Evolutionary conservation across 306 rosid genomes (phyloP).

Genomic region (Lathyrus aphaca): DNA sequence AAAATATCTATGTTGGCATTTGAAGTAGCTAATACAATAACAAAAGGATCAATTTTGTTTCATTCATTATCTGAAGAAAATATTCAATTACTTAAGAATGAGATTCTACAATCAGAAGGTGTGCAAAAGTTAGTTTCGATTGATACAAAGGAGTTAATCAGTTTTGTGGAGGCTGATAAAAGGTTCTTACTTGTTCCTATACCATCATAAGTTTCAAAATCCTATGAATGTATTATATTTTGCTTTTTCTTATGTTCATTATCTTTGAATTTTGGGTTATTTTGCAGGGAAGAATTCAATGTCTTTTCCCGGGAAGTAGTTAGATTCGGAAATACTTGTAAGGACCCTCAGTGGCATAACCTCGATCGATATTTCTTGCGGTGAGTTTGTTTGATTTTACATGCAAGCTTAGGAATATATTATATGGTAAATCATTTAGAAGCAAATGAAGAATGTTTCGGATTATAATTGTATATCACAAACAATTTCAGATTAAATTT

Average conservation of each 20-base stretch:
- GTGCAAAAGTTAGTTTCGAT: slow-evolving; percentile 67
- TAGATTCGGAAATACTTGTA: slow-evolving; percentile 81
- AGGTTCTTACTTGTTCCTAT: slow-evolving; percentile 56
- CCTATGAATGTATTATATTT: background rate
- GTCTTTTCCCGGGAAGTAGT: slow-evolving; percentile 66
- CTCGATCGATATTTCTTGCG: slow-evolving; percentile 66
- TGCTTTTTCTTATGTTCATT: slow-evolving; percentile 10
- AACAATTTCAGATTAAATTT: slow-evolving; percentile 66
- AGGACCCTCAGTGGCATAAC: slow-evolving; percentile 83
- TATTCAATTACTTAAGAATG: slow-evolving; percentile 67
- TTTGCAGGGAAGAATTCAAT: slow-evolving; percentile 46
- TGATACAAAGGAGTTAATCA: slow-evolving; percentile 64
- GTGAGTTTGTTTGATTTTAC: slow-evolving; percentile 49
- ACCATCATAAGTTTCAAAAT: slow-evolving; percentile 8
- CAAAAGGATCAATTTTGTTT: slow-evolving; percentile 66
- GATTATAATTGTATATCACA: slow-evolving; percentile 38
- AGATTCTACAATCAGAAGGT: slow-evolving; percentile 68
- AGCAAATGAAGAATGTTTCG: slow-evolving; percentile 46
- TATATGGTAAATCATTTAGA: slow-evolving; percentile 11
- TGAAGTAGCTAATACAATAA: slow-evolving; percentile 92
- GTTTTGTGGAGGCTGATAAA: slow-evolving; percentile 77
- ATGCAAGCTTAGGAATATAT: slow-evolving; percentile 13
- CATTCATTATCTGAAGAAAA: slow-evolving; percentile 80
- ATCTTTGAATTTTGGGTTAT: slow-evolving; percentile 38
- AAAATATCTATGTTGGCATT: slow-evolving; percentile 80